A percentile compares a stretch with the other conserved stretches of the same genome.
phyloP scores from a whole-genome alignment of 2,329 filamentous ascomycete species.

The Aureobasidium sp. region DNA sequence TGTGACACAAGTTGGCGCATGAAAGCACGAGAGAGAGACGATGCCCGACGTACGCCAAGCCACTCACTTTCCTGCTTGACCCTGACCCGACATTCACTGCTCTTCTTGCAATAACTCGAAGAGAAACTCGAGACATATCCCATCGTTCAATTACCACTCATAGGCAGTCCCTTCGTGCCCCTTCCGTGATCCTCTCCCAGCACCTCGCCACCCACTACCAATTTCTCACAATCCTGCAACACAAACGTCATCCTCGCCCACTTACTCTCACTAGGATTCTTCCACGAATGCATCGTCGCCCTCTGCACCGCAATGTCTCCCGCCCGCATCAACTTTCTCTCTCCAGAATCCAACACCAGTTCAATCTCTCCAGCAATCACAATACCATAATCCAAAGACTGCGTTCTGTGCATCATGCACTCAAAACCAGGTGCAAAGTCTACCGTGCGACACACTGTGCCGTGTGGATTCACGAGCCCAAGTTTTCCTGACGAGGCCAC shows the following conservation, averaged over 20 bases:
- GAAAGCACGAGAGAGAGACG: background rate
- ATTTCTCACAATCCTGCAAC: slow-evolving; percentile 26
- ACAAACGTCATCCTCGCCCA: slow-evolving; percentile 29
- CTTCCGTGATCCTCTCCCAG: slow-evolving; percentile 25
- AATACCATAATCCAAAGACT: slow-evolving; percentile 32
- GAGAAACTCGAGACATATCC: too few relatives aligned
- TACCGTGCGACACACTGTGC: slow-evolving; percentile 40
- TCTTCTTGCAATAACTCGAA: too few relatives aligned
- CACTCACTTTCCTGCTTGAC: background rate
- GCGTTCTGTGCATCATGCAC: slow-evolving; percentile 30
- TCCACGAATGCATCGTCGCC: slow-evolving; percentile 32
- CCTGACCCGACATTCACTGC: background rate
- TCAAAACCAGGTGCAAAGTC: slow-evolving; percentile 30
- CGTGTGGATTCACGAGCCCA: slow-evolving; percentile 44
- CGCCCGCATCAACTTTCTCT: slow-evolving; percentile 27
- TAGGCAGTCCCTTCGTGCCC: slow-evolving; percentile 22
- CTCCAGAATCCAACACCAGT: slow-evolving; percentile 29
- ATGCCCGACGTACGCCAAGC: background rate
- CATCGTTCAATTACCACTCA: slow-evolving; percentile 20
- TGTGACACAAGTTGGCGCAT: background rate
- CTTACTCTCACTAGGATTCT: slow-evolving; percentile 25
- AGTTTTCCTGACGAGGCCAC: slow-evolving; percentile 38
- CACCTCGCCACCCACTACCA: slow-evolving; percentile 23
- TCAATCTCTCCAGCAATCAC: slow-evolving; percentile 31
- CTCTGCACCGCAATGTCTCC: slow-evolving; percentile 34